Evolutionary conservation across 108 stramenopile genomes (phyloP).

Genomic region (Heterococcus sp.): DNA sequence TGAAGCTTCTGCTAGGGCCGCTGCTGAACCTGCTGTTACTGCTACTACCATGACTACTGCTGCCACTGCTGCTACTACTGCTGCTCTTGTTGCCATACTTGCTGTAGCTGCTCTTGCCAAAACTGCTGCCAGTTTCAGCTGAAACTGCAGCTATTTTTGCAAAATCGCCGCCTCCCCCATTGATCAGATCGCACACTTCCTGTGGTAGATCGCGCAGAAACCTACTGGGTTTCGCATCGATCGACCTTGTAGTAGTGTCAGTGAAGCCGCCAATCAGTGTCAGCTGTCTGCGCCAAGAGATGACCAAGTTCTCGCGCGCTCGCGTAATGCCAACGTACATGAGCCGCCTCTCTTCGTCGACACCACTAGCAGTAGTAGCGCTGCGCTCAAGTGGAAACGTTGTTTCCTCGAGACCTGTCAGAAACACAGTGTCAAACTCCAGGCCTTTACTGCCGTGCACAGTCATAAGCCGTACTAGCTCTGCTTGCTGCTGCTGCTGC

Average conservation of each 20-base stretch:
- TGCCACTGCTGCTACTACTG: neutral
- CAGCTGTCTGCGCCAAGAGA: constrained; percentile 39
- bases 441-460: constrained; percentile 85
- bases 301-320: constrained; percentile 72
- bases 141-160: neutral
- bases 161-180: neutral
- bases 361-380: neutral
- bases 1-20: neutral
- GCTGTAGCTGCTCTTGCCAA: neutral
- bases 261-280: neutral
- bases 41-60: neutral
- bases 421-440: constrained; percentile 82
- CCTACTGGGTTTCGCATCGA: neutral
- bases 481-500: neutral
- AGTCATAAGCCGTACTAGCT: constrained; percentile 74
- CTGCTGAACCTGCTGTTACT: neutral
- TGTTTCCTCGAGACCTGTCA: constrained; percentile 78
- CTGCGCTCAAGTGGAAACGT: constrained; percentile 69
- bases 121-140: neutral
- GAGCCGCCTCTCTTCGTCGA: constrained; percentile 78
- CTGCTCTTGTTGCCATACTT: neutral
- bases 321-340: constrained; percentile 90
- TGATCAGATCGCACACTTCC: neutral
- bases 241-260: neutral
- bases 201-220: neutral